Conservation (phyloP, 805 yeast species). For the Saccharomyces eubayanus region DNA sequence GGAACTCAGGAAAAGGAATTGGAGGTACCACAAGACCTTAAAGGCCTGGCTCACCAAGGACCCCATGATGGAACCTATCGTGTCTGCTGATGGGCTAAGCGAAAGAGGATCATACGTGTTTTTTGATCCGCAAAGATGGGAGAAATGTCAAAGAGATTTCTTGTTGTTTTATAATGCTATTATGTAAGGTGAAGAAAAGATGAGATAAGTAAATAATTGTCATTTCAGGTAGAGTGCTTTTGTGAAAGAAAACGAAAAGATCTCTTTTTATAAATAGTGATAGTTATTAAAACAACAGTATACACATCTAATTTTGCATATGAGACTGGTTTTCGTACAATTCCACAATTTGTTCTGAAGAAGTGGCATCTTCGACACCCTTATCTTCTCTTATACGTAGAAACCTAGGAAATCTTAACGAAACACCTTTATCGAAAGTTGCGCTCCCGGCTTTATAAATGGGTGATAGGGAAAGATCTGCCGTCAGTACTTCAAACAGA, state of each 20-base stretch:
- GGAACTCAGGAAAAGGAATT: constrained; percentile 82
- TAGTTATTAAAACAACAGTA: constrained; percentile 1
- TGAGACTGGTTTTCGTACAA: constrained; percentile 67
- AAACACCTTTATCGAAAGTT: constrained; percentile 72
- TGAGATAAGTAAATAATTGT: not conserved
- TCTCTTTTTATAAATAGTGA: not conserved
- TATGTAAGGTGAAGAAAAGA: constrained; percentile 32
- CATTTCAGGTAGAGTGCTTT: not conserved
- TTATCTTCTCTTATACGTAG: constrained; percentile 80
- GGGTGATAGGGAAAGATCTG: constrained; percentile 84
- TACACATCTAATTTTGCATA: constrained; percentile 6
- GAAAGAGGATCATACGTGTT: constrained; percentile 91
- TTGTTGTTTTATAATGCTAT: constrained; percentile 53
- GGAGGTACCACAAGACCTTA: constrained; percentile 94
- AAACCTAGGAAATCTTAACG: constrained; percentile 83
- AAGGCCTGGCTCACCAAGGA: constrained; percentile 97
- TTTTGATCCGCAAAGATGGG: constrained; percentile 95
- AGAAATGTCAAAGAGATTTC: constrained; percentile 72
- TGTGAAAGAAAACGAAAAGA: not conserved
- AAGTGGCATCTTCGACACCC: constrained; percentile 76
- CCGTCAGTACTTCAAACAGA: constrained; percentile 83
- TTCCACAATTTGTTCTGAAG: constrained; percentile 75
- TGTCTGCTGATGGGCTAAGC: constrained; percentile 59
- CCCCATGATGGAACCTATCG: constrained; percentile 79
- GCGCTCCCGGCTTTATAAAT: constrained; percentile 76